Evolutionary conservation across 345 rosid species (phyloP).

Genomic region (Clausena lansium): DNA sequence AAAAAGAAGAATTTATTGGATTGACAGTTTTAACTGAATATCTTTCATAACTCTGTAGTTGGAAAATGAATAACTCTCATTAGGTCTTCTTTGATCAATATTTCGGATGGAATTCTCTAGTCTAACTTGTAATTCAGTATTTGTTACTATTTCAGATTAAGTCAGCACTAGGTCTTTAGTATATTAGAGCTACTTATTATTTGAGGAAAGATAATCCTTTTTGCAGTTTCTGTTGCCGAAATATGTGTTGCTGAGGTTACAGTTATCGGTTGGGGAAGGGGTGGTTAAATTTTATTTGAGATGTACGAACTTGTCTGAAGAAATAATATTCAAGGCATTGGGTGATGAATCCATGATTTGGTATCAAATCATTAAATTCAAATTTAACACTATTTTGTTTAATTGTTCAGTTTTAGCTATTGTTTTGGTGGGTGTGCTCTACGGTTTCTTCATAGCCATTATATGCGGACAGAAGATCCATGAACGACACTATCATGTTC

Average conservation of each 20-base stretch:
- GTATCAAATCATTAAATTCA: neutral
- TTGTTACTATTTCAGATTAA: neutral
- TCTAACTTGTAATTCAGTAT: neutral
- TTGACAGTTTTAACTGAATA: neutral
- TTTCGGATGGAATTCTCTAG: neutral
- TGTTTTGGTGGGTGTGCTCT: conserved; percentile 93
- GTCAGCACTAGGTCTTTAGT: neutral
- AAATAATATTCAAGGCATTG: neutral
- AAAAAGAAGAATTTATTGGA: neutral
- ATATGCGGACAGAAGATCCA: conserved; percentile 98
- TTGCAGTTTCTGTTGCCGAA: neutral
- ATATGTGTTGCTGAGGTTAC: neutral
- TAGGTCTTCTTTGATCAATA: neutral
- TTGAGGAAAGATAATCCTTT: neutral
- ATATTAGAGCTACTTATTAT: neutral
- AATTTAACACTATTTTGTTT: conserved; percentile 6
- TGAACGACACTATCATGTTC: conserved; percentile 96
- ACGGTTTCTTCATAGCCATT: conserved; percentile 96
- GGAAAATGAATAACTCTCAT: neutral
- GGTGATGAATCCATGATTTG: neutral
- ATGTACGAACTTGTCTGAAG: neutral
- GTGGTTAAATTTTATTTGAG: neutral
- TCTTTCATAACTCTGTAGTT: neutral
- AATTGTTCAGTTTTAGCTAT: conserved; percentile 76
- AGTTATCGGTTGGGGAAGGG: neutral